Evolutionary conservation across 1,284 basidiomycete species (phyloP), one percentile per base, ranked within the genome.

Genomic region (Cutaneotrichosporon dermatis): DNA sequence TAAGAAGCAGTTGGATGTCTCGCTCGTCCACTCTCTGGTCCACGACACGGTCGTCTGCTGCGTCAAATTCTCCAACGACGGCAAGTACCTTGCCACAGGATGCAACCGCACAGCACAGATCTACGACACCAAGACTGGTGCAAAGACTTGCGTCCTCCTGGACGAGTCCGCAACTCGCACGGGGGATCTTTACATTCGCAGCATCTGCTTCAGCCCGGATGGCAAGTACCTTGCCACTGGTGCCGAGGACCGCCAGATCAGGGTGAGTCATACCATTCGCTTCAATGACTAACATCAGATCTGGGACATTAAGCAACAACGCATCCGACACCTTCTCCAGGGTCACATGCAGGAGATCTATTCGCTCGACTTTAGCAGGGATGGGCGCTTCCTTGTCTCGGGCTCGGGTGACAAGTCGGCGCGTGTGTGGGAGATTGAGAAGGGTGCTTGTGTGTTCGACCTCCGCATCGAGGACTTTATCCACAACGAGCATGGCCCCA

Each of bases 31-130:
- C 76, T 96, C 90, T 1, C 81, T 99, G 39, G 86, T 87, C 71
- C 95, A 99, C 75, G 92, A 96, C 76, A 94, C 90, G 89, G 90
- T 94, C 10, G 92, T 94, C 0, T 94, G 91, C 78, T 94, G 91
- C 74, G 91, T 95, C 49, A 84, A 88, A 50, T 94, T 96, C 79
- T 92, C 89, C 6, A 84, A 88, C 4, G 90, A 95, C 72, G 92
- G 92, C 42, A 90, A 88, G 73, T 89, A 82, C 66, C 82, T 96
- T 15, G 92, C 91, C 6, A 94, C 92, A 0, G 92, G 92, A 5
- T 95, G 91, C 80, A 94, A 95, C 78, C 82, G 89, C 42, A 88
- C 87, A 0, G 90, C 91, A 6, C 91, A 93, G 75, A 90, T 96
- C 66, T 94, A 88, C 73, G 89, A 94, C 74, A 88, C 88, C 33